Conservation (phyloP, 495 filamentous ascomycete genomes). For the Daldinia concentrica region DNA sequence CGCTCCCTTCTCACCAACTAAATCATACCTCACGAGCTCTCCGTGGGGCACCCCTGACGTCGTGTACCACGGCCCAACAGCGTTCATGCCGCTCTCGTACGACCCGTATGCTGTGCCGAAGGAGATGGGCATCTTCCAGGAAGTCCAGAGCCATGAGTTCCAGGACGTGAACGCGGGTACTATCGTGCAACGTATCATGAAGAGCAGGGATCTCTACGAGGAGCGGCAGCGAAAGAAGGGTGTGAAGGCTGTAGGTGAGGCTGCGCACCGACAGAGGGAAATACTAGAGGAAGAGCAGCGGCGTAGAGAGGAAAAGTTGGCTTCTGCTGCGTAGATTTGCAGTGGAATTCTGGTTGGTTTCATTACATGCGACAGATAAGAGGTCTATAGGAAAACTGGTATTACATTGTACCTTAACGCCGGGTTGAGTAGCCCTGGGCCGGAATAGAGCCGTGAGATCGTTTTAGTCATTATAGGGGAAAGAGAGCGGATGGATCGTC, state of each 20-base stretch:
- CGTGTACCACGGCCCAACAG: conserved; percentile 95
- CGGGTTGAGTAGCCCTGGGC: background rate
- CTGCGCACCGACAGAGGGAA: conserved; percentile 63
- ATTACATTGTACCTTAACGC: background rate
- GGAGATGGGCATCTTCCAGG: conserved; percentile 78
- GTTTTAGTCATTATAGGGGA: background rate
- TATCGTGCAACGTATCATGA: conserved; percentile 90
- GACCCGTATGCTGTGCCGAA: conserved; percentile 87
- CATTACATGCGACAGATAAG: background rate
- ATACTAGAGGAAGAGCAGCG: conserved; percentile 63
- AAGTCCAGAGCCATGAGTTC: conserved; percentile 78
- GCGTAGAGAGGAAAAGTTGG: conserved; percentile 47
- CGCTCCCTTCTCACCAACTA: conserved; percentile 83
- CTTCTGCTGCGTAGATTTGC: background rate
- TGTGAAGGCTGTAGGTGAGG: conserved; percentile 80
- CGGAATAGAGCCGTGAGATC: background rate
- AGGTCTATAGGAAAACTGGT: background rate
- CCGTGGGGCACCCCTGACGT: conserved; percentile 79
- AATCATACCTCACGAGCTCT: conserved; percentile 75
- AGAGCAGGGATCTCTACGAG: conserved; percentile 84
- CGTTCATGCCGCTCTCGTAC: conserved; percentile 85
- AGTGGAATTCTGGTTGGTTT: background rate
- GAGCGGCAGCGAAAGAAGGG: conserved; percentile 89
- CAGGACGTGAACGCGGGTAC: conserved; percentile 88
- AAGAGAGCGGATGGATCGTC: background rate